Base-by-base conservation (phyloP, 768 basidiomycete genomes). In the Hygrocybe punicea region DNA sequence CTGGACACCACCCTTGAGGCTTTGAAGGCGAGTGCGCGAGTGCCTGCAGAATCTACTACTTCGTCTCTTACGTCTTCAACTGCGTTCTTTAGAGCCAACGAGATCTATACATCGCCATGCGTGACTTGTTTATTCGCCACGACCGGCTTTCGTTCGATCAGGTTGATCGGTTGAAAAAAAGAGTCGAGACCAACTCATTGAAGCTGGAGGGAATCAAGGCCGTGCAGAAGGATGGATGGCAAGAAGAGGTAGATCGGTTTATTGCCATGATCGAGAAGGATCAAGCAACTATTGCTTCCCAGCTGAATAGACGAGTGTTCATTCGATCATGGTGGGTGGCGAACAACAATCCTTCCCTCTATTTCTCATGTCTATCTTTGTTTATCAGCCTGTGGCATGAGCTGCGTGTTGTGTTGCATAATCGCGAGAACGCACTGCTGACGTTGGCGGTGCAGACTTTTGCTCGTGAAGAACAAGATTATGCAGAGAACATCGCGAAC, bases 111-210 rank as follows among this genome's bases (percentile, higher is more conserved):
- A 76, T 93, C 50, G 87, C 93, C 6, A 87, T 88, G 67, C 84
- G 91, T 36, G 94, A 97, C 64, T 78, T 96, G 6, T 89, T 95
- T 67, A 77, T 86, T 53, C 84, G 94, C 19, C 88, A 93, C 62
- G 93, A 95, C 60, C 84, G 91, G n/a, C 79, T 95, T 42, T 91
- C 93, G 0, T 79, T 85, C 37, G 96, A 98, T 66, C 85, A 89
- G 60, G 91, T 93, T 2, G 93, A 97, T 57, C 81, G 88, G 35
- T 76, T 98, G 57, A 87, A 87, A 72, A 95, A 92, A 67, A 86
- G 91, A 35, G 85, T 95, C 33, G 93, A 95, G 56, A 73, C 75
- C 0, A 89, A 82, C 53, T 83, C 85, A 2, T 71, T 83, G 61
- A 94, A 91, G 69, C 79, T 95, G 37, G 91, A 95, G 65, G 80